phyloP scores from a whole-genome alignment of 2,329 filamentous ascomycete genomes.

The Hysterium pulicare region DNA sequence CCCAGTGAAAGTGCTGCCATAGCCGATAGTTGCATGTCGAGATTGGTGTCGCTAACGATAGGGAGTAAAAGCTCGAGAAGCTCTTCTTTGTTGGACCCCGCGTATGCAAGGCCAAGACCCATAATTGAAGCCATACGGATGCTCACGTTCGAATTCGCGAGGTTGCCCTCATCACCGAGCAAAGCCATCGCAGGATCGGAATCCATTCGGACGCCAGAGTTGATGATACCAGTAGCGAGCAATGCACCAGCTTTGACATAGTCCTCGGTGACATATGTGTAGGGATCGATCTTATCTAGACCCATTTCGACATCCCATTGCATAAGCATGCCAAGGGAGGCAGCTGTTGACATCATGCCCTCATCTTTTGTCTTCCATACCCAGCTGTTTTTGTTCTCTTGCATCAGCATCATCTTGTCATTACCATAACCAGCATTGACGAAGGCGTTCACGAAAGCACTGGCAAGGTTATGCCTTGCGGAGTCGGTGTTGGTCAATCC shows the following conservation, averaged over 20 bases:
- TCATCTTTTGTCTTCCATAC: constrained; percentile 99
- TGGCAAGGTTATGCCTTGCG: constrained; percentile 90
- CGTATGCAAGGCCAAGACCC: constrained; percentile 92
- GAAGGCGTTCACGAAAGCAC: constrained; percentile 94
- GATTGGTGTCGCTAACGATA: constrained; percentile 76
- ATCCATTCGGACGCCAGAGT: constrained; percentile 84
- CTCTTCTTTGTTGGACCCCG: constrained; percentile 87
- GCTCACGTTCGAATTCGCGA: constrained; percentile 72
- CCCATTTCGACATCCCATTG: constrained; percentile 93
- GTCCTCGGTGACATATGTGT: constrained; percentile 78
- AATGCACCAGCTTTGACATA: constrained; percentile 88
- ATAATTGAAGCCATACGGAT: constrained; percentile 86
- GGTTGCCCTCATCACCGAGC: constrained; percentile 73
- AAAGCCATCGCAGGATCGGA: constrained; percentile 87
- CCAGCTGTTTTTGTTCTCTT: constrained; percentile 81
- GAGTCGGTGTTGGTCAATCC: constrained; percentile 95
- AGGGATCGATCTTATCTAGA: constrained; percentile 90
- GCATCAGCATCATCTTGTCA: constrained; percentile 96
- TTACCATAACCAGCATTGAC: constrained; percentile 93
- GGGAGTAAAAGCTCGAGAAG: constrained; percentile 82
- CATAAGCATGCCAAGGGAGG: constrained; percentile 85
- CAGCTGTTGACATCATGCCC: constrained; percentile 94
- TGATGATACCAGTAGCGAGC: constrained; percentile 93
- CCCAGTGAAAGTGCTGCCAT: constrained; percentile 92
- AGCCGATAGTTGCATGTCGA: constrained; percentile 93